These are phyloP conservation scores for Globisporangium nunn DNA, from an alignment of 352 stramenopile species.

Conservation along the genomic window DNA sequence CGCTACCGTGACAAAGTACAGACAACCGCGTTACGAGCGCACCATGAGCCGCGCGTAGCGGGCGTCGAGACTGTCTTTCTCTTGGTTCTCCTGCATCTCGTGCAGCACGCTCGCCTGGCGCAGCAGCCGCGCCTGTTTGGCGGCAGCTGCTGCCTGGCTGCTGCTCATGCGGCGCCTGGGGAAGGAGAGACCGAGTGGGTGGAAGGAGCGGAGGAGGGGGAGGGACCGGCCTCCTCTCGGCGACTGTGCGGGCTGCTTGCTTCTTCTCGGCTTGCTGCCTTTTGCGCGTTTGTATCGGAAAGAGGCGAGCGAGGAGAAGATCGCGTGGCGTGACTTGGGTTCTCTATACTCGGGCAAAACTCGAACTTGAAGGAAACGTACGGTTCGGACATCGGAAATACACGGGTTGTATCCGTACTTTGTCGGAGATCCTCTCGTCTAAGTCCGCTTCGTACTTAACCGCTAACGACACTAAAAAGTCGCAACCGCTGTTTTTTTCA, in stretches of 20 bases:
- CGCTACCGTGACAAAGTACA: too few species aligned
- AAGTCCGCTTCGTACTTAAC: neutral
- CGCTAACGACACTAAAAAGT: too few species aligned
- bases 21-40: neutral
- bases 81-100: conserved; percentile 70
- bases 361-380: too few species aligned
- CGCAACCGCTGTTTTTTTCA: too few species aligned
- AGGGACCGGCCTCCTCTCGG: neutral
- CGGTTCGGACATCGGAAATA: too few species aligned
- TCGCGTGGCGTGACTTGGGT: neutral
- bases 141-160: conserved; percentile 12
- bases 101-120: conserved; percentile 74
- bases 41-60: conserved; percentile 77
- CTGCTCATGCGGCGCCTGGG: conserved; percentile 6
- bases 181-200: neutral
- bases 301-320: neutral
- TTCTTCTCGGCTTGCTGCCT: neutral
- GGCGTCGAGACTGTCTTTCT: conserved; percentile 61
- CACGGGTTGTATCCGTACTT: too few species aligned
- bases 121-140: conserved; percentile 23
- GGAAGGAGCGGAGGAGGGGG: neutral
- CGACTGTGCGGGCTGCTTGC: too few species aligned
- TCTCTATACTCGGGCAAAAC: neutral
- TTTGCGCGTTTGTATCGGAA: neutral
- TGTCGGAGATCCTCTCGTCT: neutral